Percentiles rank a stretch among this genome's conserved stretches.
phyloP scores from a whole-genome alignment of 2,329 filamentous ascomycete species.

The Decorospora gaudefroyi region DNA sequence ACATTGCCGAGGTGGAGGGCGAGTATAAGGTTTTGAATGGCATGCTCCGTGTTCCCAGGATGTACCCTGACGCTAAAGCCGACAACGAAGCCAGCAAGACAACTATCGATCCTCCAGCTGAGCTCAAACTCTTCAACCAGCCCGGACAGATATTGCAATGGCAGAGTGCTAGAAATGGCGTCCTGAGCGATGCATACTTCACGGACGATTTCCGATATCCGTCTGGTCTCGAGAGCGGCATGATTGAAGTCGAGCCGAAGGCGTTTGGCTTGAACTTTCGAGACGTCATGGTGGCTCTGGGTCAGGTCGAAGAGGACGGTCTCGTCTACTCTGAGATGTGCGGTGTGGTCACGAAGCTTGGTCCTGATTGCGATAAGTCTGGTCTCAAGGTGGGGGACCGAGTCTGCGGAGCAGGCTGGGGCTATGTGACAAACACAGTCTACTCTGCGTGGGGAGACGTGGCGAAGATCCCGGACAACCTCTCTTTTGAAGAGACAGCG shows the following conservation, averaged over 20 bases:
- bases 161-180: not conserved
- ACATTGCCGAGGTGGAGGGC: not conserved
- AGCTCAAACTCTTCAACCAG: slow-evolving; percentile 2
- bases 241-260: slow-evolving; percentile 1
- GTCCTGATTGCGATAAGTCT: not conserved
- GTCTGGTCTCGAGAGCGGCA: too few relatives aligned
- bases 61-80: not conserved
- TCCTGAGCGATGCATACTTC: not conserved
- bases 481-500: slow-evolving; percentile 1
- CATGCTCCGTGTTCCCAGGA: not conserved
- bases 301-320: not conserved
- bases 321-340: not conserved
- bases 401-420: slow-evolving; percentile 4
- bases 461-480: not conserved
- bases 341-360: not conserved
- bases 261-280: slow-evolving; percentile 2
- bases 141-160: too few relatives aligned
- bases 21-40: not conserved
- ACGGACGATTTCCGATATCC: not conserved
- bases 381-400: slow-evolving; percentile 2
- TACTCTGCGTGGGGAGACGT: not conserved
- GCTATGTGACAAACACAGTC: not conserved
- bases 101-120: too few relatives aligned
- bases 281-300: too few relatives aligned
- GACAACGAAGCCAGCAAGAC: not conserved